These are phyloP conservation scores for Teratosphaeria gauchensis DNA, from an alignment of 2,329 filamentous ascomycete genomes.

Conservation along the genomic window DNA sequence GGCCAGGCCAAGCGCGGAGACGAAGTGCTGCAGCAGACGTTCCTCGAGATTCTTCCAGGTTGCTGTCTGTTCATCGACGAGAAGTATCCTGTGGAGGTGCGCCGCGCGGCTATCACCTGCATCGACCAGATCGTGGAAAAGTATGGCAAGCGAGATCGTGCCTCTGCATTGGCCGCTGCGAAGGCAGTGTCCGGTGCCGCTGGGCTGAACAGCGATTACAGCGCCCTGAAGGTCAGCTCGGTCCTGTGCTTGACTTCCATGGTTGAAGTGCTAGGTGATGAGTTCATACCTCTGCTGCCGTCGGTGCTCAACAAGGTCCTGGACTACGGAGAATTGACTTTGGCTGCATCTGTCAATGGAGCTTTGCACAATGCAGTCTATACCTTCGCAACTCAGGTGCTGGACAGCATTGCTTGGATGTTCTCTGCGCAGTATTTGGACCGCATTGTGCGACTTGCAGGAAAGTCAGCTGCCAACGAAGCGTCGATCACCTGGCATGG, in stretches of 20 bases:
- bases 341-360: conserved; percentile 43
- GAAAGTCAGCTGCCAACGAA: conserved; percentile 54
- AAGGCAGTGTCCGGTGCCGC: conserved; percentile 64
- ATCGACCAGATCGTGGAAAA: conserved; percentile 90
- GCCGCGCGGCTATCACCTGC: conserved; percentile 77
- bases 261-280: conserved; percentile 77
- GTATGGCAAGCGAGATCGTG: conserved; percentile 84
- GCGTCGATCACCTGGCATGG: conserved; percentile 7
- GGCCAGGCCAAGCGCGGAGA: conserved; percentile 63
- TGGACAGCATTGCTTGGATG: conserved; percentile 83
- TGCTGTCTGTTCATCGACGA: conserved; percentile 62
- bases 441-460: not conserved
- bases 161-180: conserved; percentile 65
- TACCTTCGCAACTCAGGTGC: conserved; percentile 66
- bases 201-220: conserved; percentile 66
- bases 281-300: conserved; percentile 74
- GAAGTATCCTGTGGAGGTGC: conserved; percentile 62
- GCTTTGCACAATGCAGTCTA: conserved; percentile 70
- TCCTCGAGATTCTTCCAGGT: conserved; percentile 24
- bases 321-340: conserved; percentile 56
- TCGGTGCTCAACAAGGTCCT: conserved; percentile 63
- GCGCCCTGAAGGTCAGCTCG: conserved; percentile 69
- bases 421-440: conserved; percentile 66
- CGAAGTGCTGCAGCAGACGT: conserved; percentile 63
- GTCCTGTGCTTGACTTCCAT: conserved; percentile 80